phyloP scores from a whole-genome alignment of 2,329 filamentous ascomycete genomes.

The Bipolaris cookei region DNA sequence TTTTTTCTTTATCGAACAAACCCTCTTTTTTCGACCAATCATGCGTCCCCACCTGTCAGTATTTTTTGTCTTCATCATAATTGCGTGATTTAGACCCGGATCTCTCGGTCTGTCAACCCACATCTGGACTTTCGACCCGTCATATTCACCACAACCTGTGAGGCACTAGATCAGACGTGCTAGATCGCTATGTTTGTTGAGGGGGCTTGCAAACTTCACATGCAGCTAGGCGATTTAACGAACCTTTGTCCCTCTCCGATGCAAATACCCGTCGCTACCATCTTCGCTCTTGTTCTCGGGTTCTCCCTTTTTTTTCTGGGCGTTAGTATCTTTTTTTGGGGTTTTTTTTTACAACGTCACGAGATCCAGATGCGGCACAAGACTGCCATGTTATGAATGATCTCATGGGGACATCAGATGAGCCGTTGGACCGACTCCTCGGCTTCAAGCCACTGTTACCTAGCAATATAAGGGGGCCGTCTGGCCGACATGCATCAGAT shows the following conservation, averaged over 20 bases:
- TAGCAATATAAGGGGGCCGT: conserved; percentile 2
- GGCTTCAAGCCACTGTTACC: not conserved
- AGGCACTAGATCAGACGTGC: conserved; percentile 18
- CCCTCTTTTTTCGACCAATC: conserved; percentile 20
- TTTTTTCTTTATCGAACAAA: conserved; percentile 20
- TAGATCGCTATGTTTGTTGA: conserved; percentile 12
- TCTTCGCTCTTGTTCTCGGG: not conserved
- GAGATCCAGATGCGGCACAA: not conserved
- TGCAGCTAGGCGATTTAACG: conserved; percentile 12
- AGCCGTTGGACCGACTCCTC: not conserved
- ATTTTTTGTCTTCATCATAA: conserved; percentile 19
- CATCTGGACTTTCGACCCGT: conserved; percentile 22
- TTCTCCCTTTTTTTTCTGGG: not conserved
- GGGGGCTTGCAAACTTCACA: not conserved
- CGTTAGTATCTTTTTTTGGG: not conserved
- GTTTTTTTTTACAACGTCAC: not conserved
- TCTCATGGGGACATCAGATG: not conserved
- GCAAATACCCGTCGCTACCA: not conserved
- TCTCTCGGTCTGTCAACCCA: conserved; percentile 19
- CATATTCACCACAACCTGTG: not conserved
- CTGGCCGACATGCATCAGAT: conserved; percentile 1
- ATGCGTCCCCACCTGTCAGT: conserved; percentile 8
- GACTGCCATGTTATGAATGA: not conserved
- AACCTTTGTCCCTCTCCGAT: conserved; percentile 3
- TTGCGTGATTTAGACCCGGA: conserved; percentile 12